A percentile compares a stretch with the other conserved stretches of the same genome.
Evolutionary conservation across 2,329 filamentous ascomycete genomes (phyloP).

Genomic region (Ceratocystiopsis sp.): DNA sequence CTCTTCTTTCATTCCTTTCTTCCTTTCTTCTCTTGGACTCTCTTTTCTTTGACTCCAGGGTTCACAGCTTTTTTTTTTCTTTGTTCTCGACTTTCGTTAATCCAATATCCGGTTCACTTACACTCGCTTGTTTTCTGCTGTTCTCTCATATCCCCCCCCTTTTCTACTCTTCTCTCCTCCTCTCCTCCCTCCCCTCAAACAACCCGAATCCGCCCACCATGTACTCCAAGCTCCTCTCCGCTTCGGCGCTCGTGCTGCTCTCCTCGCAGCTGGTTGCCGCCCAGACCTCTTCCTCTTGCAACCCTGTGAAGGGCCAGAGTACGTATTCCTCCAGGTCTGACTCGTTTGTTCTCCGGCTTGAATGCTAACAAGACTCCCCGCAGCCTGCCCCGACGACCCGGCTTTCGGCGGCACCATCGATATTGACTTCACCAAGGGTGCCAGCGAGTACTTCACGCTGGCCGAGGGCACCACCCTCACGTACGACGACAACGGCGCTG

Average conservation of each 20-base stretch:
- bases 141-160: neutral
- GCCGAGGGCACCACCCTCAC: conserved; percentile 29
- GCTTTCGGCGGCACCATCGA: conserved; percentile 48
- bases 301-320: conserved; percentile 32
- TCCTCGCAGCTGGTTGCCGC: conserved; percentile 28
- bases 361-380: too few species aligned
- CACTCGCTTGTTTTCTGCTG: neutral
- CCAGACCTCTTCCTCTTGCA: conserved; percentile 39
- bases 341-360: too few species aligned
- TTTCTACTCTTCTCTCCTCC: neutral
- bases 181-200: neutral
- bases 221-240: conserved; percentile 28
- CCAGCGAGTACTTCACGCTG: conserved; percentile 36
- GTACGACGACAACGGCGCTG: conserved; percentile 32
- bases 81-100: neutral
- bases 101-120: too few species aligned
- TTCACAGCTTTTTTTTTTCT: neutral
- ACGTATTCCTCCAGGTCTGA: conserved; percentile 1
- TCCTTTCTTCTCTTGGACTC: neutral
- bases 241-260: conserved; percentile 30
- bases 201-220: conserved; percentile 15
- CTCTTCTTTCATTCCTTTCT: neutral
- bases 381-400: conserved; percentile 54
- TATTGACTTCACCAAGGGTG: conserved; percentile 65
- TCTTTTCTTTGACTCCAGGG: neutral